Conservation (phyloP, 371 early-diverging fungal genomes). For the Mortierella sp. region DNA sequence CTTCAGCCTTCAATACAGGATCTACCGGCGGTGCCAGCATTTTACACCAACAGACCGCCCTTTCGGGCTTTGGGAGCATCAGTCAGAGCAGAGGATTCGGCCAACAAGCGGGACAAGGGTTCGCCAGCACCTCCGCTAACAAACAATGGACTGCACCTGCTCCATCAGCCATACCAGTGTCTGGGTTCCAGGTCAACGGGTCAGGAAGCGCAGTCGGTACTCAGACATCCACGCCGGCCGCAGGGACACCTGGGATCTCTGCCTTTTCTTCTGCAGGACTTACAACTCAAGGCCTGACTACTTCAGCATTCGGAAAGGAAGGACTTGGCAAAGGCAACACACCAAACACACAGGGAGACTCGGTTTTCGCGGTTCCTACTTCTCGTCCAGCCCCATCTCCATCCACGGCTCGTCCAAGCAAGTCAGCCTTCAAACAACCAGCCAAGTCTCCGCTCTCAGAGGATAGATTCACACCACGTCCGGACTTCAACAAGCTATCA, state of each 20-base stretch:
- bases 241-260: background rate
- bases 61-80: conserved; percentile 1
- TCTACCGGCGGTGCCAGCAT: background rate
- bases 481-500: background rate
- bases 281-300: background rate
- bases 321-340: background rate
- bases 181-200: background rate
- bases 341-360: background rate
- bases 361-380: conserved; percentile 23
- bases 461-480: background rate
- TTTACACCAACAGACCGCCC: background rate
- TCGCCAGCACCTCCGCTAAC: background rate
- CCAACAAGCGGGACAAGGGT: background rate
- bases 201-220: background rate
- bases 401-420: background rate
- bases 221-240: background rate
- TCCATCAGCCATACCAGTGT: background rate
- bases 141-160: background rate
- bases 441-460: background rate
- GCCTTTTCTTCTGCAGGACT: background rate
- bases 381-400: background rate
- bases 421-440: background rate
- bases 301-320: background rate
- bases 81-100: background rate
- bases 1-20: background rate